Percentiles rank a stretch among this genome's conserved stretches.
phyloP scores from a whole-genome alignment of 2,329 filamentous ascomycete genomes.

The Aspergillus caelatus region DNA sequence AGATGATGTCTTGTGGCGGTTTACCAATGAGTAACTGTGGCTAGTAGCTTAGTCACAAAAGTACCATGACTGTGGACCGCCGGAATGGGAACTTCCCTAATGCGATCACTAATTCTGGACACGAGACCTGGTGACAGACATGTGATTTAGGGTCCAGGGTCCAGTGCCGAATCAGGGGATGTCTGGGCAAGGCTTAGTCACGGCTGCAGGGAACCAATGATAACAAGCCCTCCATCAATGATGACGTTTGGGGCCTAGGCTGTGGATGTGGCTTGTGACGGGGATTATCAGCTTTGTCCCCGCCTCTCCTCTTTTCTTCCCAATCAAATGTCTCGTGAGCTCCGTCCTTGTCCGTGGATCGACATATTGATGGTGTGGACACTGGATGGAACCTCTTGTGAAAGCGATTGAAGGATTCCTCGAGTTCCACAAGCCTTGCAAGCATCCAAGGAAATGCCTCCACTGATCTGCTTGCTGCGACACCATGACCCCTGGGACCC shows the following conservation, averaged over 20 bases:
- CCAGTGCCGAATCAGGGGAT: not conserved
- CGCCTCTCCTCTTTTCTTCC: slow-evolving; percentile 5
- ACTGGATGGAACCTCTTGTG: not conserved
- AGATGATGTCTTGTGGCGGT: too few relatives aligned
- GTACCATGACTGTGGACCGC: not conserved
- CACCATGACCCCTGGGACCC: slow-evolving; percentile 19
- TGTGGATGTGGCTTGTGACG: not conserved
- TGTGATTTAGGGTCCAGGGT: not conserved
- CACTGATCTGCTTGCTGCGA: slow-evolving; percentile 24
- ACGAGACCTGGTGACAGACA: not conserved
- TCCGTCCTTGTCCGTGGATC: slow-evolving; percentile 23
- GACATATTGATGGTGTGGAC: slow-evolving; percentile 11
- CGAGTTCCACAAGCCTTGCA: slow-evolving; percentile 11
- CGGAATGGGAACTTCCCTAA: not conserved
- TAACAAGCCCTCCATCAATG: not conserved
- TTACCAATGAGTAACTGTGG: too few relatives aligned
- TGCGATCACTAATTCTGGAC: not conserved
- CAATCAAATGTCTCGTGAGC: slow-evolving; percentile 3
- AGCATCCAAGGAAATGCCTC: slow-evolving; percentile 14
- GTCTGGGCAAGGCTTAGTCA: slow-evolving; percentile 1
- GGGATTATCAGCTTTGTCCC: not conserved
- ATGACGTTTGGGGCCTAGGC: not conserved
- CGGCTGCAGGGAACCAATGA: not conserved
- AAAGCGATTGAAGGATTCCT: slow-evolving; percentile 13
- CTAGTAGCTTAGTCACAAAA: not conserved